phyloP scores from a whole-genome alignment of 306 rosid species.

The Prunus persica region Prunus_persica_NCBIv2 NC_034011.1:2322501-2323000 shows the following conservation, averaged over 20 bases:
- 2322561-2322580: slow-evolving; percentile 29
- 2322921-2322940: slow-evolving; percentile 46
- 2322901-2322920: slow-evolving; percentile 70
- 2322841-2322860: slow-evolving; percentile 88
- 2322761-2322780: slow-evolving; percentile 37
- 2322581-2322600: slow-evolving; percentile 43
- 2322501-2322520: slow-evolving; percentile 59
- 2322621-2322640: slow-evolving; percentile 76
- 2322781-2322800: slow-evolving; percentile 43
- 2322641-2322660: slow-evolving; percentile 96
- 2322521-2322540: slow-evolving; percentile 60
- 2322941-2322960: slow-evolving; percentile 48
- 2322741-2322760: slow-evolving; percentile 57
- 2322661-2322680: slow-evolving; percentile 99
- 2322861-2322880: slow-evolving; percentile 89
- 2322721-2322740: slow-evolving; percentile 96
- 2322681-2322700: slow-evolving; percentile 60
- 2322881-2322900: slow-evolving; percentile 90
- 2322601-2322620: slow-evolving; percentile 62
- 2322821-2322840: slow-evolving; percentile 33
- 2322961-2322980: slow-evolving; percentile 56
- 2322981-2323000: not conserved
- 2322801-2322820: slow-evolving; percentile 20
- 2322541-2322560: slow-evolving; percentile 51
- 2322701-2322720: slow-evolving; percentile 63